Evolutionary conservation across 495 filamentous ascomycete species (phyloP), one percentile per base, ranked within the genome.

Genomic region (Hypoxylon fuscum): DNA sequence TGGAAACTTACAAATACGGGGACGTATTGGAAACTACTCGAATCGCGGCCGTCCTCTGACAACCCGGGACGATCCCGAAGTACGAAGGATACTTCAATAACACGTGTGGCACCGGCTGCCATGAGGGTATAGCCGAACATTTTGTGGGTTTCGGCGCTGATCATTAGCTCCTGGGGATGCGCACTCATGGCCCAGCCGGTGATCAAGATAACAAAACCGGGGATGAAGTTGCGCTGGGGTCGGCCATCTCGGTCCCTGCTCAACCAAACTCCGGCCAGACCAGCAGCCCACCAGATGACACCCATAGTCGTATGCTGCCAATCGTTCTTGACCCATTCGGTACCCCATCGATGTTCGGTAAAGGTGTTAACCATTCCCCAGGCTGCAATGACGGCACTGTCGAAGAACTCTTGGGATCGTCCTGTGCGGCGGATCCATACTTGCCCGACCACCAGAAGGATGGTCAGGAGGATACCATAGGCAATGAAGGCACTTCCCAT

Each of bases 341-440:
- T 77, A 31, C 96, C 96, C 95, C 95, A 98, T 31, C 90, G 84
- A 73, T 98, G 95, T 73, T 98, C 95, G 12, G 96, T 98, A 72
- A 98, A 98, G 32, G 96, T 98, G 72, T 98, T 98, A 74, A 98
- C 87, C 71, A 90, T 91, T 37, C 95, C 95, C 95, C 95, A 98
- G 8, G 88, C 85, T 1, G 93, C 89, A 69, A 98, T 98, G 32
- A 98, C 81, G 9, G 89, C 72, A 43, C 90, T 94, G 74, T 98
- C 95, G 77, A 95, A 98, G 81, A 98, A 98, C 74, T 98, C 95
- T 75, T 98, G 95, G 52, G 90, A 93, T 20, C 91, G 85, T 14
- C 93, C 92, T 1, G 90, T 93, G 27, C 90, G 83, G 42, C 84
- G 85, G 46, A 98, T 74, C 93, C 93, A 97, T 17, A 82, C 73